phyloP scores from a whole-genome alignment of 305 asterid genomes.

The Ilex paraguariensis region DNA sequence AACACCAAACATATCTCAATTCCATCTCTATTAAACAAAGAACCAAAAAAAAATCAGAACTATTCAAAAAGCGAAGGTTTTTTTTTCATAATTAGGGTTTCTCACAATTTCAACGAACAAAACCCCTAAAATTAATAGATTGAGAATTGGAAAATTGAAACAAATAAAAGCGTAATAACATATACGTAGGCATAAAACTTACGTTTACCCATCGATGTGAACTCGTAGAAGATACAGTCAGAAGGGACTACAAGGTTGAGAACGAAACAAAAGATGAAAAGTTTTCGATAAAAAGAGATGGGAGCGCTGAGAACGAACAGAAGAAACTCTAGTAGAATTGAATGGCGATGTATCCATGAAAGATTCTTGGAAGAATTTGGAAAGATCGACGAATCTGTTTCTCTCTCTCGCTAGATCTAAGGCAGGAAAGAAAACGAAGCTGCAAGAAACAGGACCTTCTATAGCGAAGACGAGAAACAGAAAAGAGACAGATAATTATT shows the following conservation, averaged over 20 bases:
- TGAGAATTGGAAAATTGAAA: neutral
- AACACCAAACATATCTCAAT: neutral
- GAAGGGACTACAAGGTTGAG: conserved; percentile 32
- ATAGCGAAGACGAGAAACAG: too few relatives aligned
- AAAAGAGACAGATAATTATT: too few relatives aligned
- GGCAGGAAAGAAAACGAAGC: too few relatives aligned
- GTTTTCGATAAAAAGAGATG: conserved; percentile 17
- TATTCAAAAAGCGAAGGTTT: too few relatives aligned
- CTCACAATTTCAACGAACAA: too few relatives aligned
- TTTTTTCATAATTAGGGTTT: too few relatives aligned
- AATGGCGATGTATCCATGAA: neutral
- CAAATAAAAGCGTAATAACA: neutral
- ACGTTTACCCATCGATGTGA: conserved; percentile 66
- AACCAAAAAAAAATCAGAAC: neutral
- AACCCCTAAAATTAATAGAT: too few relatives aligned
- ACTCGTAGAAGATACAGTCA: conserved; percentile 21
- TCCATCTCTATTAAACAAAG: too few relatives aligned
- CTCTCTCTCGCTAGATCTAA: too few relatives aligned
- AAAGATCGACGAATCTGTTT: too few relatives aligned
- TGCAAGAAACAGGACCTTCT: too few relatives aligned
- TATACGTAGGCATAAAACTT: conserved; percentile 18
- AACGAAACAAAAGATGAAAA: conserved; percentile 38
- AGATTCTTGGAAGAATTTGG: too few relatives aligned
- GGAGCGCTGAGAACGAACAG: conserved; percentile 23
- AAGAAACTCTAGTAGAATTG: conserved; percentile 34